phyloP scores from a whole-genome alignment of 2,329 filamentous ascomycete species.

The Alternaria arbusti region DNA sequence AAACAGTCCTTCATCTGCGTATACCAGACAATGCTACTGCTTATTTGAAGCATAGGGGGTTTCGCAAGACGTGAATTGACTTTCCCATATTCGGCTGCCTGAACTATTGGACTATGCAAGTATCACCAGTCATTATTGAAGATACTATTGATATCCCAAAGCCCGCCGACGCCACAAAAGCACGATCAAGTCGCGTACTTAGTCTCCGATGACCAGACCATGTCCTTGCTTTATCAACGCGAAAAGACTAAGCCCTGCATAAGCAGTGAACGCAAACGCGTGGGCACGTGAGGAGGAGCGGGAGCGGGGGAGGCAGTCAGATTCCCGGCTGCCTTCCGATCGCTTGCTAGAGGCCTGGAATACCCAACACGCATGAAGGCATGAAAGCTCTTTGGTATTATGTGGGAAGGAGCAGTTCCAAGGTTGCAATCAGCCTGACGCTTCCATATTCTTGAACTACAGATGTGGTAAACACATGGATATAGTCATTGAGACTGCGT shows the following conservation, averaged over 20 bases:
- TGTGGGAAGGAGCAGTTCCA: neutral
- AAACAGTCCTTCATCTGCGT: neutral
- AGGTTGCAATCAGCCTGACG: neutral
- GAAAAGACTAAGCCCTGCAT: neutral
- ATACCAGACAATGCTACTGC: neutral
- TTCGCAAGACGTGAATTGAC: neutral
- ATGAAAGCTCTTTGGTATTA: neutral
- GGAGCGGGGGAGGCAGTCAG: neutral
- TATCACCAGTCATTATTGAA: neutral
- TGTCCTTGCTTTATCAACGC: conserved; percentile 4
- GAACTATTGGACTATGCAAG: neutral
- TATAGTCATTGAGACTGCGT: neutral
- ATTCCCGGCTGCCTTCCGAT: neutral
- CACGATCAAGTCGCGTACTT: neutral
- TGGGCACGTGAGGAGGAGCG: conserved; percentile 9
- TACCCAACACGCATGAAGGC: neutral
- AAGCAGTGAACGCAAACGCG: conserved; percentile 4
- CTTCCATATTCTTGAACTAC: neutral
- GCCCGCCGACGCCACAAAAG: neutral
- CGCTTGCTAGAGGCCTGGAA: neutral
- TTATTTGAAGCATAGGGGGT: neutral
- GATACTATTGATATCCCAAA: neutral
- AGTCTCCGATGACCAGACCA: neutral
- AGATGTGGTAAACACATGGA: neutral
- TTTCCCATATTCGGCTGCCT: neutral